phyloP scores from a whole-genome alignment of 208 protist species.

The Phytomonas francai region DNA sequence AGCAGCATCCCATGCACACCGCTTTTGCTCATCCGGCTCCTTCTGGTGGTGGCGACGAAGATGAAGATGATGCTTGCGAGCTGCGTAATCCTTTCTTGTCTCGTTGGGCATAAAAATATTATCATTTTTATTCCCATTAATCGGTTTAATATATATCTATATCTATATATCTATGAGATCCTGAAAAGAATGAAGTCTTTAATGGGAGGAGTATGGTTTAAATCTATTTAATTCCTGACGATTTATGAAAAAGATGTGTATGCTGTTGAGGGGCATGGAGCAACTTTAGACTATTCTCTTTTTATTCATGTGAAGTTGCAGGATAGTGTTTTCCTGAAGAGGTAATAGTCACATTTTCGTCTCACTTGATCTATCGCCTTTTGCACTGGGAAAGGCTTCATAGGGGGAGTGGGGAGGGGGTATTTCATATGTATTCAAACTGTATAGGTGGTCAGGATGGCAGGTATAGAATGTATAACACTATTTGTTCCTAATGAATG shows the following conservation, averaged over 20 bases:
- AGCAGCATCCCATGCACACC: neutral
- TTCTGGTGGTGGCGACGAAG: neutral
- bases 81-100: constrained; percentile 70
- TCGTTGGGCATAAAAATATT: constrained; percentile 32
- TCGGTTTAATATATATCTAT: neutral
- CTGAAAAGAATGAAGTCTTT: neutral
- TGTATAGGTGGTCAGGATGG: neutral
- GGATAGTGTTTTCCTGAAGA: neutral
- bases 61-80: constrained; percentile 25
- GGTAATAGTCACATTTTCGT: neutral
- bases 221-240: constrained; percentile 4
- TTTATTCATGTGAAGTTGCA: neutral
- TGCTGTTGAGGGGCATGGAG: neutral
- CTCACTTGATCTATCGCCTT: neutral
- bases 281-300: neutral
- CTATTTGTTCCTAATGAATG: neutral
- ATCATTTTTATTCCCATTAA: neutral
- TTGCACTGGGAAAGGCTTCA: neutral
- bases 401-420: neutral
- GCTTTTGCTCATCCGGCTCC: neutral
- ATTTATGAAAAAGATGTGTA: constrained; percentile 2
- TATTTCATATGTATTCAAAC: neutral
- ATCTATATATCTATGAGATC: neutral
- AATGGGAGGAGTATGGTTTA: neutral
- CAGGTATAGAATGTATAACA: neutral